Percentiles rank a stretch among this genome's conserved stretches.
Evolutionary conservation across 805 yeast genomes (phyloP).

Genomic region (Debaryomyces prosopidis): DNA sequence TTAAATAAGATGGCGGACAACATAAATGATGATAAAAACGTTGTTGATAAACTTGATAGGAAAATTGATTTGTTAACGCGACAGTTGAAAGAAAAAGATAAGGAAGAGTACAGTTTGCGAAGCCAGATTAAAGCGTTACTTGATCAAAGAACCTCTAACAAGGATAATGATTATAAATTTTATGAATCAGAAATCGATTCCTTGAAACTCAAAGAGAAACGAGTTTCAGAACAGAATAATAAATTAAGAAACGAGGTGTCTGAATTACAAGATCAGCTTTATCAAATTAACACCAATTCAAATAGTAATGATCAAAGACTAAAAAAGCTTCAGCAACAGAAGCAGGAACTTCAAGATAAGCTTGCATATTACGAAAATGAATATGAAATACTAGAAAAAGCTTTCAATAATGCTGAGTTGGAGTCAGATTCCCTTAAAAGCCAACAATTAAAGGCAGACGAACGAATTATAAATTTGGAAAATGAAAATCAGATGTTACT

Average conservation of each 20-base stretch:
- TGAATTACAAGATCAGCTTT: slow-evolving; percentile 24
- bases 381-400: slow-evolving; percentile 23
- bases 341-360: slow-evolving; percentile 23
- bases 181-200: slow-evolving; percentile 25
- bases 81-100: slow-evolving; percentile 24
- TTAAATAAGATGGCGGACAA: slow-evolving; percentile 12
- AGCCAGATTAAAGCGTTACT: slow-evolving; percentile 22
- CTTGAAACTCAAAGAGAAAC: slow-evolving; percentile 18
- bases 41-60: slow-evolving; percentile 10
- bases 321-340: slow-evolving; percentile 14
- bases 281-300: slow-evolving; percentile 15
- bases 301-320: slow-evolving; percentile 9
- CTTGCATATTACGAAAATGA: slow-evolving; percentile 29
- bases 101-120: slow-evolving; percentile 19
- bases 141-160: slow-evolving; percentile 14
- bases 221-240: slow-evolving; percentile 17
- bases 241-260: slow-evolving; percentile 27
- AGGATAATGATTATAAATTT: slow-evolving; percentile 10
- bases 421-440: slow-evolving; percentile 22
- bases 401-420: slow-evolving; percentile 20
- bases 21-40: slow-evolving; percentile 5
- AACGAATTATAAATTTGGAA: slow-evolving; percentile 20
- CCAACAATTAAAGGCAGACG: slow-evolving; percentile 14
- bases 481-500: slow-evolving; percentile 28
- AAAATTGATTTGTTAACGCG: slow-evolving; percentile 15